A percentile compares a stretch with the other conserved stretches of the same genome.
Evolutionary conservation across 176 grass and related monocot species (phyloP).

Genomic region (Ampelocalamus luodianensis): DNA sequence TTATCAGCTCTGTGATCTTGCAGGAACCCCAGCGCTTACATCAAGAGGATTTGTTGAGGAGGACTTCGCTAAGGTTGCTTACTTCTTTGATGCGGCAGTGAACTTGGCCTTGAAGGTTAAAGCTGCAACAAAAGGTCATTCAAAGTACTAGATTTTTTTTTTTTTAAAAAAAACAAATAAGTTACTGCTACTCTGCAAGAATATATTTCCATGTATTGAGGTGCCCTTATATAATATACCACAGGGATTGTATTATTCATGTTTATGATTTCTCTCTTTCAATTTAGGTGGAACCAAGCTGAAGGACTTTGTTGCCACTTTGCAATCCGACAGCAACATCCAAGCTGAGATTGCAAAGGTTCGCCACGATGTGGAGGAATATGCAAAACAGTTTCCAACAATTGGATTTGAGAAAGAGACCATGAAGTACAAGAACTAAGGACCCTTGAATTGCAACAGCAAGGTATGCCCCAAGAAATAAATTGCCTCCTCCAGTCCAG

Average conservation of each 20-base stretch:
- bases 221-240: neutral
- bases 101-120: slow-evolving; percentile 83
- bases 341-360: slow-evolving; percentile 92
- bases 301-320: slow-evolving; percentile 94
- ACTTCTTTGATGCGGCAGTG: slow-evolving; percentile 87
- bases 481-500: slow-evolving; percentile 1
- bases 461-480: slow-evolving; percentile 36
- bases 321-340: slow-evolving; percentile 70
- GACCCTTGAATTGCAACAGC: slow-evolving; percentile 19
- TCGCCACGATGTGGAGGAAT: slow-evolving; percentile 87
- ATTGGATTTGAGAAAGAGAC: slow-evolving; percentile 99
- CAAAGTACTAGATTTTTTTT: slow-evolving; percentile 9
- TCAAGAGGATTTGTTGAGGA: slow-evolving; percentile 98
- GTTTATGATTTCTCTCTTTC: slow-evolving; percentile 34
- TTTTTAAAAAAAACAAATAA: too few species aligned
- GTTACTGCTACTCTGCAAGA: neutral
- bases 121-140: slow-evolving; percentile 71
- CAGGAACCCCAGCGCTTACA: slow-evolving; percentile 97
- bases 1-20: slow-evolving; percentile 12
- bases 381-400: slow-evolving; percentile 96
- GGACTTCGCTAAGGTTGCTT: slow-evolving; percentile 93
- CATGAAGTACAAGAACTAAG: slow-evolving; percentile 94
- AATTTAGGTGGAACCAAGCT: slow-evolving; percentile 75
- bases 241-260: slow-evolving; percentile 31
- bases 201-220: slow-evolving; percentile 4